Percentiles rank a stretch among this genome's conserved stretches.
Conservation (phyloP, 768 basidiomycete species). For the Astraeus odoratus region DNA sequence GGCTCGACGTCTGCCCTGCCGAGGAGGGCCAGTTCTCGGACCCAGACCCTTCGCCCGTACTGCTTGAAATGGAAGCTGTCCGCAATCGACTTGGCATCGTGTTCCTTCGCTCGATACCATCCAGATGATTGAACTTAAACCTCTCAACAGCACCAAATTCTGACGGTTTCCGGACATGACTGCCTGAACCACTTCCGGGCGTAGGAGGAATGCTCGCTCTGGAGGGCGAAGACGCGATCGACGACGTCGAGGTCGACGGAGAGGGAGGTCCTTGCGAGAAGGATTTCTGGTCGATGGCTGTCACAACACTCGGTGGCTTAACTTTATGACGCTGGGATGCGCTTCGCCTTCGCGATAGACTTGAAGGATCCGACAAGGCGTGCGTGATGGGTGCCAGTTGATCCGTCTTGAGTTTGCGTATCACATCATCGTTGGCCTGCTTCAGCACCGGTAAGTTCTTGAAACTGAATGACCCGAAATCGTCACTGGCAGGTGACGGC, state of each 20-base stretch:
- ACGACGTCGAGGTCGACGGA: slow-evolving; percentile 86
- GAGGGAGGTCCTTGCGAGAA: slow-evolving; percentile 78
- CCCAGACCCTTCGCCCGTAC: slow-evolving; percentile 69
- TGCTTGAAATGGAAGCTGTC: slow-evolving; percentile 82
- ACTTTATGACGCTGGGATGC: slow-evolving; percentile 70
- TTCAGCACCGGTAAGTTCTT: slow-evolving; percentile 95
- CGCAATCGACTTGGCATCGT: slow-evolving; percentile 85
- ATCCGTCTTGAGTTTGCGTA: slow-evolving; percentile 90
- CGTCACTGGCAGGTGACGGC: slow-evolving; percentile 63
- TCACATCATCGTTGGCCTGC: slow-evolving; percentile 97
- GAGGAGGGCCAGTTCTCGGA: slow-evolving; percentile 69
- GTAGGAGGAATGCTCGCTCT: slow-evolving; percentile 68
- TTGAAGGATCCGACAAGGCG: slow-evolving; percentile 57
- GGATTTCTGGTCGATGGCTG: slow-evolving; percentile 56
- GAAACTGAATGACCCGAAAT: slow-evolving; percentile 97
- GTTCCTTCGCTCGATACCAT: slow-evolving; percentile 67
- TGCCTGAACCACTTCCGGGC: slow-evolving; percentile 48
- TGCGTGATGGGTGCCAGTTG: slow-evolving; percentile 76
- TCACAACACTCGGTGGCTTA: slow-evolving; percentile 74
- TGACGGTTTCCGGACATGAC: slow-evolving; percentile 78
- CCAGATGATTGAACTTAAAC: slow-evolving; percentile 79
- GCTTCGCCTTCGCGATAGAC: slow-evolving; percentile 62
- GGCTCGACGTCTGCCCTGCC: slow-evolving; percentile 43
- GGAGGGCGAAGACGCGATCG: slow-evolving; percentile 84
- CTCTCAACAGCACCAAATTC: slow-evolving; percentile 84